Conservation (phyloP, 352 stramenopile genomes). For the Globisporangium lucens region DNA sequence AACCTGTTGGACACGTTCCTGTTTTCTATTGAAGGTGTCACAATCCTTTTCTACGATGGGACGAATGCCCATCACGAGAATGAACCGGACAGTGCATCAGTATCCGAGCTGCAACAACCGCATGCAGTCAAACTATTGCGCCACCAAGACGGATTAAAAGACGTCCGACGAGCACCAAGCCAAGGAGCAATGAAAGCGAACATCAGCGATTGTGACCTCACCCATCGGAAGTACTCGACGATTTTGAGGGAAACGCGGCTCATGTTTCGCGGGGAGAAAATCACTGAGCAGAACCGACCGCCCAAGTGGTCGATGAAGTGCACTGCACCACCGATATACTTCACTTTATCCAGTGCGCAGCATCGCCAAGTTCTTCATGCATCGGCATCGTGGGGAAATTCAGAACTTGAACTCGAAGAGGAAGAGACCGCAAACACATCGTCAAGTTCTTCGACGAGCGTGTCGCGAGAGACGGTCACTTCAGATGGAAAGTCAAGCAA, state of each 20-base stretch:
- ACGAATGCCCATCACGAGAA: not conserved
- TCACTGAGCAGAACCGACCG: constrained; percentile 29
- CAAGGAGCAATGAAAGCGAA: constrained; percentile 13
- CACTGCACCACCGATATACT: constrained; percentile 67
- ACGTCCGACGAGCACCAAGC: constrained; percentile 7
- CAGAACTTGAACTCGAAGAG: constrained; percentile 1
- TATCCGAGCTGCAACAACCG: not conserved
- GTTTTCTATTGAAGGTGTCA: constrained; percentile 51
- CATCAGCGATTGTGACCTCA: constrained; percentile 36
- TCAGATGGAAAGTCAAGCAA: not conserved
- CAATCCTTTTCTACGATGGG: constrained; percentile 63
- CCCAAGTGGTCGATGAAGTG: constrained; percentile 64
- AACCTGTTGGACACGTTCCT: constrained; percentile 50
- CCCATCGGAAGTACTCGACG: constrained; percentile 44
- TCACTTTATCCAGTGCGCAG: constrained; percentile 62
- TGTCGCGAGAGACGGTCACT: not conserved
- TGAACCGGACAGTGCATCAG: not conserved
- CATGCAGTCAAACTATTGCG: constrained; percentile 7
- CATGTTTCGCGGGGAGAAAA: constrained; percentile 63
- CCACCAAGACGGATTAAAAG: constrained; percentile 19
- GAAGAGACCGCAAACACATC: not conserved
- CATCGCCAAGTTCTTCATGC: constrained; percentile 66
- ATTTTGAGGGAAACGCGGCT: constrained; percentile 58
- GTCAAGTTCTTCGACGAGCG: no score
- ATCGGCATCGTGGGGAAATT: constrained; percentile 51